phyloP scores from a whole-genome alignment of 192 early-diverging fungal species.

The Fimicolochytrium jonesii region DNA sequence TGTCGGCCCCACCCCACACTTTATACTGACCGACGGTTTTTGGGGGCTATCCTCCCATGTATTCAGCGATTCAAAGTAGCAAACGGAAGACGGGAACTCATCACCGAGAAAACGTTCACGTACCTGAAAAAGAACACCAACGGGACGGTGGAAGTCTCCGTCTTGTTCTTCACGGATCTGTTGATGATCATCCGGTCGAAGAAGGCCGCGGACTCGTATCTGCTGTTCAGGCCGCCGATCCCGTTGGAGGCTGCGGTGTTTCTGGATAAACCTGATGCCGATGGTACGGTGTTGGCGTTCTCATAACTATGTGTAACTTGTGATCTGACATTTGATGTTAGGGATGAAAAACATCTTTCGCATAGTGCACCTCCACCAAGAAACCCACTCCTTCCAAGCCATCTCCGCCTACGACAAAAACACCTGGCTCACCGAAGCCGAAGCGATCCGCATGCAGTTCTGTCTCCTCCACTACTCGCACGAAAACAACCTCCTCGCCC shows the following conservation, averaged over 20 bases:
- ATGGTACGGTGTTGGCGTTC: background rate
- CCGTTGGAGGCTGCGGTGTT: slow-evolving; percentile 46
- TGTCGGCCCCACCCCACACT: background rate
- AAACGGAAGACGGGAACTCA: slow-evolving; percentile 43
- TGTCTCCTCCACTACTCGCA: slow-evolving; percentile 24
- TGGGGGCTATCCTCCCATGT: too few relatives aligned
- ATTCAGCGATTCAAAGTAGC: slow-evolving; percentile 45
- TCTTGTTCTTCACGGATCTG: slow-evolving; percentile 50
- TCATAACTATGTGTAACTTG: slow-evolving; percentile 7
- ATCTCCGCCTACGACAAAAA: slow-evolving; percentile 46
- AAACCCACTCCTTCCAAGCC: slow-evolving; percentile 38
- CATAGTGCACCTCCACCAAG: slow-evolving; percentile 46
- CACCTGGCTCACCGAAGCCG: slow-evolving; percentile 43
- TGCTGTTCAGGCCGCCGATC: slow-evolving; percentile 49
- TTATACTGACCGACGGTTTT: too few relatives aligned
- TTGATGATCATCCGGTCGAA: slow-evolving; percentile 36
- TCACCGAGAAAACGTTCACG: slow-evolving; percentile 43
- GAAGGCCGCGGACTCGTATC: slow-evolving; percentile 35
- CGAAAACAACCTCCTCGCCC: slow-evolving; percentile 24
- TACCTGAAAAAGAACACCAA: slow-evolving; percentile 39
- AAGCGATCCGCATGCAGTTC: slow-evolving; percentile 34
- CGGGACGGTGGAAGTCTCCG: slow-evolving; percentile 36
- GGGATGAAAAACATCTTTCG: slow-evolving; percentile 43
- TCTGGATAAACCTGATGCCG: slow-evolving; percentile 40
- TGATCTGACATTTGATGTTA: background rate